These are phyloP conservation scores for Podila verticillata DNA, from an alignment of 192 early-diverging fungal genomes.

Conservation along the genomic window DNA sequence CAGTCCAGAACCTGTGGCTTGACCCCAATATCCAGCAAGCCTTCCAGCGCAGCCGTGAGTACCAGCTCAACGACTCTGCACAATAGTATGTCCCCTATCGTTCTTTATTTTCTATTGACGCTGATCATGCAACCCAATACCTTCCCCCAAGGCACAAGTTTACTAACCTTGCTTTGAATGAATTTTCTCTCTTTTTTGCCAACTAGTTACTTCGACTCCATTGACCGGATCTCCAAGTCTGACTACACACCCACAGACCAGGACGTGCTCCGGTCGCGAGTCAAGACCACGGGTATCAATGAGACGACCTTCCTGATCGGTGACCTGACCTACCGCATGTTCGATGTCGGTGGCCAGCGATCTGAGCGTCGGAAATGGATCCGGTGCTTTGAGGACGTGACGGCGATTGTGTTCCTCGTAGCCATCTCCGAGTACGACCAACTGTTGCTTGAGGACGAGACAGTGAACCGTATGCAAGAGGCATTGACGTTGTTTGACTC, in stretches of 20 bases:
- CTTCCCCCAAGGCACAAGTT: no score
- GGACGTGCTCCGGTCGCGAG: slow-evolving; percentile 95
- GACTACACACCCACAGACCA: slow-evolving; percentile 93
- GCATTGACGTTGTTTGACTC: slow-evolving; percentile 96
- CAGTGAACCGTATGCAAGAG: slow-evolving; percentile 96
- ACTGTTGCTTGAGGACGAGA: slow-evolving; percentile 94
- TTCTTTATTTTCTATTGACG: not conserved
- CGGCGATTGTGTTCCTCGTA: slow-evolving; percentile 93
- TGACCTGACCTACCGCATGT: slow-evolving; percentile 93
- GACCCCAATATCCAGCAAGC: slow-evolving; percentile 87
- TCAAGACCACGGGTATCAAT: slow-evolving; percentile 97
- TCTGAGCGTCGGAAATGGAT: slow-evolving; percentile 99
- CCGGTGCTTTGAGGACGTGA: slow-evolving; percentile 97
- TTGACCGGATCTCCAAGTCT: slow-evolving; percentile 85
- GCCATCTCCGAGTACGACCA: slow-evolving; percentile 98
- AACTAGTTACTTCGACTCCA: slow-evolving; percentile 90
- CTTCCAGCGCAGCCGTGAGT: slow-evolving; percentile 87
- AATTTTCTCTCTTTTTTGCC: no score
- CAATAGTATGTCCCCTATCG: slow-evolving; percentile 73
- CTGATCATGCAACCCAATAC: not conserved
- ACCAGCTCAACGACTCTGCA: slow-evolving; percentile 97
- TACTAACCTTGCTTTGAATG: no score
- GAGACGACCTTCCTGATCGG: slow-evolving; percentile 93
- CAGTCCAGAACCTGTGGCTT: slow-evolving; percentile 85
- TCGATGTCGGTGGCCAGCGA: slow-evolving; percentile 97